phyloP scores from a whole-genome alignment of 1,284 basidiomycete species.

The Malassezia arunalokei region DNA sequence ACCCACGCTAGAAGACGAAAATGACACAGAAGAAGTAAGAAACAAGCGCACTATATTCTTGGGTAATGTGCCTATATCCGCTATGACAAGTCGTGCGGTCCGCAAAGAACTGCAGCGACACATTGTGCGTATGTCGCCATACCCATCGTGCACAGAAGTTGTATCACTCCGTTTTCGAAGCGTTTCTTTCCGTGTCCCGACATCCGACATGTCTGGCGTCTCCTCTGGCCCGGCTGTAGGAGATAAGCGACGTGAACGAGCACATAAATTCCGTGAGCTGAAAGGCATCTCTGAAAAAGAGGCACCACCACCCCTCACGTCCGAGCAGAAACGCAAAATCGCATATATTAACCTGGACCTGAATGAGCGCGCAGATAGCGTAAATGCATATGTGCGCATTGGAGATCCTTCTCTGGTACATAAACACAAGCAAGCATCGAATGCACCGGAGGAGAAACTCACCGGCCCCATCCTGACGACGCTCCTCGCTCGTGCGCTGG shows the following conservation, averaged over 20 bases:
- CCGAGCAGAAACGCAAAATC: slow-evolving; percentile 80
- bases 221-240: slow-evolving; percentile 30
- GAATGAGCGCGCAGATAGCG: slow-evolving; percentile 33
- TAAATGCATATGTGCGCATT: slow-evolving; percentile 42
- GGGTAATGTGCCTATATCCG: slow-evolving; percentile 73
- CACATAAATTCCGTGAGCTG: slow-evolving; percentile 57
- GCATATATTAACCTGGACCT: slow-evolving; percentile 79
- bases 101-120: slow-evolving; percentile 46
- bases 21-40: slow-evolving; percentile 45
- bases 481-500: slow-evolving; percentile 55
- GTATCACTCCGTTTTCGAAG: slow-evolving; percentile 44
- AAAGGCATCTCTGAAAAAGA: slow-evolving; percentile 26
- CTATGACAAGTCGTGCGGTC: slow-evolving; percentile 59
- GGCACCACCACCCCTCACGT: slow-evolving; percentile 54
- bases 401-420: slow-evolving; percentile 21
- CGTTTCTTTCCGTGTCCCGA: slow-evolving; percentile 43
- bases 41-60: slow-evolving; percentile 78
- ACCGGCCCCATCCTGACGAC: slow-evolving; percentile 54
- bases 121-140: slow-evolving; percentile 37
- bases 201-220: slow-evolving; percentile 22
- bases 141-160: slow-evolving; percentile 25
- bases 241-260: slow-evolving; percentile 47
- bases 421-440: background rate
- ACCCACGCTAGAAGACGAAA: slow-evolving; percentile 25
- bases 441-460: slow-evolving; percentile 17